Evolutionary conservation across 805 yeast species (phyloP), one percentile per base, ranked within the genome.

Genomic region (Metschnikowia koreensis): DNA sequence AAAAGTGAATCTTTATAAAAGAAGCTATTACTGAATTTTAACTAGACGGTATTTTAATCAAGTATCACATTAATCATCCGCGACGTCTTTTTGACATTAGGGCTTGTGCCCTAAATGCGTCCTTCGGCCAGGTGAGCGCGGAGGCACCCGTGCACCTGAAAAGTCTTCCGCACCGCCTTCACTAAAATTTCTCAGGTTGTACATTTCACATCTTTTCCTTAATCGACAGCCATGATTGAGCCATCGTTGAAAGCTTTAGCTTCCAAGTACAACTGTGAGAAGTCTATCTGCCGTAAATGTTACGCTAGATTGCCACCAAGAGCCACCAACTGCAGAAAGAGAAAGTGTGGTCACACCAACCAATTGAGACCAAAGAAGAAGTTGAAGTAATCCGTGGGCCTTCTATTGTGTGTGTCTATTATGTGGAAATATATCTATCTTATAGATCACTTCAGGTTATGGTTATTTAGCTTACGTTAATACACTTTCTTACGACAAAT

Each of bases 251-350:
- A 93, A 84, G 97, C 93, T 70, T 86, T 94, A 74, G 99, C 99
- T 79, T 89, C 97, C 76, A 94, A 94, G 83, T 94, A 88, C 93
- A 94, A 94, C 96, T 94, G 98, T 86, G 99, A 94, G 66, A 94
- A 94, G 83, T 78, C 97, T 65, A 93, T 94, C 78, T 94, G 99
- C 87, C 96, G 99, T 82, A 89, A 92, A 79, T 94, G 99, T 85
- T 94, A 94, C 87, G 97, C 99, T 71, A 94, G 99, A 86, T 92
- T 94, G 76, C 99, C 99, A 75, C 97, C 99, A 81, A 96, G 98
- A 89, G 99, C 99, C 71, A 94, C 98, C 81, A 94, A 94, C 97
- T 94, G 99, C 87, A 91, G 99, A 86, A 94, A 94, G 98, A 91
- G 97, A 90, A 94, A 94, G 87, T 94, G 99, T 83, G 99, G 99